Conservation (phyloP, 2,329 filamentous ascomycete species). For the Colletotrichum ledebouriae region DNA sequence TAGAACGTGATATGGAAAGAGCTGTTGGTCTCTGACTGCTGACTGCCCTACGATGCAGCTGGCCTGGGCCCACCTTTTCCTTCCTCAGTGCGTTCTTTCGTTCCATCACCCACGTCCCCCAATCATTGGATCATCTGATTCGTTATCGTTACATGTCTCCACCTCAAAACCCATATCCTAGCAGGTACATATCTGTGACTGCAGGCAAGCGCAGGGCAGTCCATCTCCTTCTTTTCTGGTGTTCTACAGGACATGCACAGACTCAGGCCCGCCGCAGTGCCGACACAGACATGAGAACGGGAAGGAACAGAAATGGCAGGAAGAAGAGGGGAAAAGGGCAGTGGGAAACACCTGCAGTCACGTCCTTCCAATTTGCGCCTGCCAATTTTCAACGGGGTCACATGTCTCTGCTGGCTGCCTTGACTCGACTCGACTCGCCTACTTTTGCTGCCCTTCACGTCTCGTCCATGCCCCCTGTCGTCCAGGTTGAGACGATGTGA, state of each 20-base stretch:
- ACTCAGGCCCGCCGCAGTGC: neutral
- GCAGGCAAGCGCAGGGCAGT: too few relatives aligned
- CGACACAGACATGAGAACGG: conserved; percentile 15
- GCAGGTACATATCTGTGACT: too few relatives aligned
- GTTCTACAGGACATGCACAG: neutral
- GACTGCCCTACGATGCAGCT: conserved; percentile 2
- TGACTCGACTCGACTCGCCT: conserved; percentile 12
- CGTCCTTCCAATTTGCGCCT: neutral
- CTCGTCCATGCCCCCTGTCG: too few relatives aligned
- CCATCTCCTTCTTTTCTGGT: neutral
- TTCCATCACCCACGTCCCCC: conserved; percentile 27
- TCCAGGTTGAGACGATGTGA: neutral
- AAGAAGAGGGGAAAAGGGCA: neutral
- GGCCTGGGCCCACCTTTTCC: conserved; percentile 24
- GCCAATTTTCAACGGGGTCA: neutral
- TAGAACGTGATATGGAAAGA: neutral
- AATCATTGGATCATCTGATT: conserved; percentile 28
- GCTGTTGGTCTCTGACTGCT: neutral
- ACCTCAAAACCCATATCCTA: neutral
- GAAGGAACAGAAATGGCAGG: conserved; percentile 1
- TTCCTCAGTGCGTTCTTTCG: conserved; percentile 30
- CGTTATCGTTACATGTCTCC: conserved; percentile 10
- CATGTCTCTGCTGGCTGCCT: neutral
- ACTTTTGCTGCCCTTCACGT: neutral
- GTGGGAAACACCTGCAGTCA: conserved; percentile 3